Base-by-base conservation (phyloP, 1,284 basidiomycete species). In the Microbotryum lychnidis-dioicae region DNA sequence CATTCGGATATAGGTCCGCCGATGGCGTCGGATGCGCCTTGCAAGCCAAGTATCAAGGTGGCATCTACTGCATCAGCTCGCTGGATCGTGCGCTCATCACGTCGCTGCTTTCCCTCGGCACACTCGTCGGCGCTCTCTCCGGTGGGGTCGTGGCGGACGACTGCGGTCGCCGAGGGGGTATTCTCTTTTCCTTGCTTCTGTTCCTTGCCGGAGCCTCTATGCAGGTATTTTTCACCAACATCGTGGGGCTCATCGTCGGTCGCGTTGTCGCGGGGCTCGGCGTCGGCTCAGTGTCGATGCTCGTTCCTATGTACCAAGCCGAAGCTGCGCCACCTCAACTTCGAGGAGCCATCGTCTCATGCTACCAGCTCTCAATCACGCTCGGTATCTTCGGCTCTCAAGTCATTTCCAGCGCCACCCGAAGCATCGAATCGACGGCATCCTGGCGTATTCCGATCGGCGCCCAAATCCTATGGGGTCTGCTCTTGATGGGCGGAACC, bases 341-440 rank as follows among this genome's bases (percentile, higher is more conserved):
- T 48, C 61, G 64, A n/a, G 64, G 64, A 29, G 61, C 61, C 2
- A 37, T 66, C 42, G 64, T 66, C 31, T 63, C 64, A 20, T 44
- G 64, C 29, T 66, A 66, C 54, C 61, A 66, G 50, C 63, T 63
- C 61, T 60, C 54, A 56, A 66, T 66, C 50, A 63, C 64, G 25
- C 61, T 67, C 16, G 67, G 69, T 42, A 58, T 65, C 37, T 27
- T 67, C 2, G 46, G 62, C 21, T 65, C 69, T 27, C 66, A 65
- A 37, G 52, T 54, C 55, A 37, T 69, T 54, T 64, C 51, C 60
- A 60, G 69, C 58, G 64, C 57, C 44, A 63, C 66, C 31, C 46
- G 64, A 54, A 52, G 61, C 49, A 37, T 61, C 8, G 53, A 50
- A 21, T 61, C 61, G 42, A 44, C 63, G n/a, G 58, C 49, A 21